Conservation (phyloP, 768 basidiomycete species). For the Pleurotus tuber-regium region DNA sequence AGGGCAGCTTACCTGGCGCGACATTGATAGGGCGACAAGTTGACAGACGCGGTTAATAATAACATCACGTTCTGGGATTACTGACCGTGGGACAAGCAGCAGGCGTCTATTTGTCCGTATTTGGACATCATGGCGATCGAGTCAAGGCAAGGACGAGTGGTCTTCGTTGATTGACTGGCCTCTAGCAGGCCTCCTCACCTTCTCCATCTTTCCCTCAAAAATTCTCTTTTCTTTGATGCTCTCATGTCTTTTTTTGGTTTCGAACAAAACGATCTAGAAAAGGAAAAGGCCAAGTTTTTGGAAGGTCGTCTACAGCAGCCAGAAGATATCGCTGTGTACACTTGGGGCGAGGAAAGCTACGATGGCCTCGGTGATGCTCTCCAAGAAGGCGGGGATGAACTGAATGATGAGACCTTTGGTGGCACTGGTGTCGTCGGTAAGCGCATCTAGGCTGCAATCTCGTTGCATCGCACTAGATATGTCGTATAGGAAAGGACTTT, state of each 20-base stretch:
- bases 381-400: conserved; percentile 86
- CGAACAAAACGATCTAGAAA: conserved; percentile 58
- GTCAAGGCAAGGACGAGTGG: neutral
- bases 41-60: too few relatives aligned
- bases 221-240: conserved; percentile 8
- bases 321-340: conserved; percentile 88
- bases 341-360: conserved; percentile 89
- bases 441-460: conserved; percentile 25
- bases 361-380: conserved; percentile 87
- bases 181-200: conserved; percentile 5
- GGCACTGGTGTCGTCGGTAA: conserved; percentile 66
- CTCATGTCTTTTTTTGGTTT: conserved; percentile 86
- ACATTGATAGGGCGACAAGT: too few relatives aligned
- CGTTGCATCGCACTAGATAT: too few relatives aligned
- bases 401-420: conserved; percentile 98
- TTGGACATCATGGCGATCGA: neutral
- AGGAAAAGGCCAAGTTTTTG: conserved; percentile 57
- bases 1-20: too few relatives aligned
- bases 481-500: conserved; percentile 77
- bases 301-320: conserved; percentile 49
- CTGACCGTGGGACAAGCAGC: too few relatives aligned
- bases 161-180: conserved; percentile 11
- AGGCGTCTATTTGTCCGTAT: neutral
- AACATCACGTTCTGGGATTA: too few relatives aligned
- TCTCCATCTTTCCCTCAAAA: neutral